Evolutionary conservation across 2,329 filamentous ascomycete genomes (phyloP), one percentile per base, ranked within the genome.

Genomic region (Hypoxylon sp.): DNA sequence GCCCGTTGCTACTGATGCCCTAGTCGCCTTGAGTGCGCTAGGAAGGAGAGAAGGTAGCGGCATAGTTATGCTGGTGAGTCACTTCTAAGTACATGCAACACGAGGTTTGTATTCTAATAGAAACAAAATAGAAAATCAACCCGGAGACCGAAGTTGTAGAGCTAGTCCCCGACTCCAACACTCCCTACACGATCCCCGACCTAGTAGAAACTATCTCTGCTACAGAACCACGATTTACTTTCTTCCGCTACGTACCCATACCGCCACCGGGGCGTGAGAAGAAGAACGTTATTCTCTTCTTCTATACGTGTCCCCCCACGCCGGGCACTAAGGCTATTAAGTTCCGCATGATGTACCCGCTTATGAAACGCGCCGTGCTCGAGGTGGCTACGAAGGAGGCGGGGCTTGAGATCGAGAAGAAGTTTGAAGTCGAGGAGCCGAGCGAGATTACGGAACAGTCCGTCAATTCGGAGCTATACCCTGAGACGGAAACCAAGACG

Each of bases 291-390:
- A 83, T 95, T 52, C 84, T 95, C 5, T 96, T 96, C 82, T 89
- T 96, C 77, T 95, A 94, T 81, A 95, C 92, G 5, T 94, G 92
- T 78, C 93, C 93, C 0, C 83, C 86, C 6, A 85, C 90, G 3
- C 81, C 87, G 0, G 87, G 83, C 29, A 73, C 68, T 26, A 92
- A 90, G 81, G 83, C 87, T 57, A 92, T 96, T 82, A 94, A 93
- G 82, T 91, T 92, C 81, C 86, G 92, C 70, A 97, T 97, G 93
- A 81, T 96, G 76, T 96, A 96, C 78, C 92, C 93, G 35, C 82
- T 90, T 26, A 90, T 90, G 83, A 90, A 90, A 80, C 84, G 87
- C 10, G 87, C 88, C 24, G 91, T 93, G 2, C 83, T 94, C 31
- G 81, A 83, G n/a, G 79, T 90, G 35, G 92, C 92, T 17, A 87